These are phyloP conservation scores for Cyclocybe cylindracea DNA, from an alignment of 768 basidiomycete genomes.

Conservation along the genomic window DNA sequence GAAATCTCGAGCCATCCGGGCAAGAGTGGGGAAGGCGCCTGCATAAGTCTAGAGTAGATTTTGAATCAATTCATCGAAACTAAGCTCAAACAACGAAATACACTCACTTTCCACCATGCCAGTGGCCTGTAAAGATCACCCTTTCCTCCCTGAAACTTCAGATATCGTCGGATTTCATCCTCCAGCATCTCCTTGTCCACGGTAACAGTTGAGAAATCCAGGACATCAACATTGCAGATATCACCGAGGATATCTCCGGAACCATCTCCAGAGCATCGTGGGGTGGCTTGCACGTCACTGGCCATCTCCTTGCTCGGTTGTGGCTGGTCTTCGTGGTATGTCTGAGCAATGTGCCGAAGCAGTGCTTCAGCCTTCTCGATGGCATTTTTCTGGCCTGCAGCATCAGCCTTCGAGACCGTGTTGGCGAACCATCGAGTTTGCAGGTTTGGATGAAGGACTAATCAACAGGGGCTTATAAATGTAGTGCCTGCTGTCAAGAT, in stretches of 20 bases:
- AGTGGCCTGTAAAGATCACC: slow-evolving; percentile 19
- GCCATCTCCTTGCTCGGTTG: background rate
- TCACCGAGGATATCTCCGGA: background rate
- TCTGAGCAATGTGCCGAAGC: background rate
- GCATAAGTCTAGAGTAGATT: slow-evolving; percentile 18
- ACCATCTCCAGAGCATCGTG: background rate
- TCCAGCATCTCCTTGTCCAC: slow-evolving; percentile 9
- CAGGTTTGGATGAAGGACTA: slow-evolving; percentile 28
- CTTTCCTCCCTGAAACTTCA: slow-evolving; percentile 15
- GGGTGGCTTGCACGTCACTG: background rate
- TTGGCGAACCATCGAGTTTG: slow-evolving; percentile 21
- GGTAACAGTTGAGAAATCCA: background rate
- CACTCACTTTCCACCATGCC: slow-evolving; percentile 31
- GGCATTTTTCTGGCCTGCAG: background rate
- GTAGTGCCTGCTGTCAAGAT: background rate
- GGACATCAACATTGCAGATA: background rate
- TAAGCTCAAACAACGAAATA: background rate
- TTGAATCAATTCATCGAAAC: background rate
- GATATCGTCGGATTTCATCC: slow-evolving; percentile 17
- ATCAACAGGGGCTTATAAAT: background rate
- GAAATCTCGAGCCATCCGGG: slow-evolving; percentile 28
- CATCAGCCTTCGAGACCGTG: background rate
- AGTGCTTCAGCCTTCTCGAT: slow-evolving; percentile 5
- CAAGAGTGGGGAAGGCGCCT: slow-evolving; percentile 22
- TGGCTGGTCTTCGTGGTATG: background rate